These are phyloP conservation scores for Sarocladium brachiariae DNA, from an alignment of 2,329 filamentous ascomycete genomes.

Conservation along the genomic window DNA sequence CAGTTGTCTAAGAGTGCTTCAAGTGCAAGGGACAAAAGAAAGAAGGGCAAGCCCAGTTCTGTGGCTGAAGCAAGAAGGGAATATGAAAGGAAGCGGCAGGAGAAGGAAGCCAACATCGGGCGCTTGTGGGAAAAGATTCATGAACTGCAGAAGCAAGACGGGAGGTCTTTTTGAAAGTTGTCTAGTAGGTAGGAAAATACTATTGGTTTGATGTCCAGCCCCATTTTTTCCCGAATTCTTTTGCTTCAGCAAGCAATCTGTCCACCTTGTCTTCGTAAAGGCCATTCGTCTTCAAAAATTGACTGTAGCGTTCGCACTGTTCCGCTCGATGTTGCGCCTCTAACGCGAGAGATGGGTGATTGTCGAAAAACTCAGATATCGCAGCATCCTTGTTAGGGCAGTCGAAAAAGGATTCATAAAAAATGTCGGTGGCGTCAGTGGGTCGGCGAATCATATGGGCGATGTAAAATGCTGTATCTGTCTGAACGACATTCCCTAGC, in stretches of 20 bases:
- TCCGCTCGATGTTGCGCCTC: slow-evolving; percentile 13
- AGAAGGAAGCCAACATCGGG: no score
- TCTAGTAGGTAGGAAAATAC: not conserved
- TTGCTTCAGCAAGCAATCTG: slow-evolving; percentile 13
- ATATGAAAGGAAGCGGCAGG: no score
- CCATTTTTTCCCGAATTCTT: slow-evolving; percentile 13
- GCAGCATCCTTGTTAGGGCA: slow-evolving; percentile 10
- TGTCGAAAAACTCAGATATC: slow-evolving; percentile 14
- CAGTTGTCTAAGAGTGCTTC: no score
- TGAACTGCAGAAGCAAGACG: no score
- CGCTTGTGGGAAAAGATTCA: no score
- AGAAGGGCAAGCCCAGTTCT: no score
- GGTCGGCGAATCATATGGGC: slow-evolving; percentile 14
- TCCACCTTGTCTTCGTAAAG: slow-evolving; percentile 13
- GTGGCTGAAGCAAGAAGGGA: no score
- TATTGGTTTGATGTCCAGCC: slow-evolving; percentile 9
- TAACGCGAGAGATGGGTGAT: slow-evolving; percentile 10
- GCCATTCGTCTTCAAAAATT: slow-evolving; percentile 15
- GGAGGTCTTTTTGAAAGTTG: not conserved
- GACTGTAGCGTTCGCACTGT: slow-evolving; percentile 15
- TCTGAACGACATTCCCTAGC: slow-evolving; percentile 4
- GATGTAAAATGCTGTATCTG: slow-evolving; percentile 13
- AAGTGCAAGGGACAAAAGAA: no score
- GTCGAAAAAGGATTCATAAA: slow-evolving; percentile 13
- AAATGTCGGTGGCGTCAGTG: slow-evolving; percentile 12